Evolutionary conservation across 805 yeast genomes (phyloP).

Genomic region (Wickerhamomyces queroliae): DNA sequence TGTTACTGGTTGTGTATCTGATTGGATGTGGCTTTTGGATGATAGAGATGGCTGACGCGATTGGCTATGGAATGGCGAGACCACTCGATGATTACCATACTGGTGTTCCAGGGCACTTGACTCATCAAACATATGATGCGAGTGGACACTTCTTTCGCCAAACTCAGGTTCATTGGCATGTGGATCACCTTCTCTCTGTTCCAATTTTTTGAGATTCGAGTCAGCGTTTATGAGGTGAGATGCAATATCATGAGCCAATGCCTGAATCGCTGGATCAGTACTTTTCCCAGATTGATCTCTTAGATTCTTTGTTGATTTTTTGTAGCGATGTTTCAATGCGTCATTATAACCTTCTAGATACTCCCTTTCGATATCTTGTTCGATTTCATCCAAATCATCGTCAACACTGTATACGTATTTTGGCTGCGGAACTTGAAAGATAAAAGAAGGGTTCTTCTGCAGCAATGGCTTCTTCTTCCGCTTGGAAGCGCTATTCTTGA

Average conservation of each 20-base stretch:
- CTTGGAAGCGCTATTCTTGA: conserved; percentile 1
- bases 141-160: not conserved
- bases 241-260: conserved; percentile 13
- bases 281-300: conserved; percentile 3
- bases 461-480: conserved; percentile 20
- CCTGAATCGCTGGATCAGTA: conserved; percentile 2
- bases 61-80: not conserved
- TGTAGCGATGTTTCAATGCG: conserved; percentile 49
- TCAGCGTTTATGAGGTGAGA: conserved; percentile 21
- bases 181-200: conserved; percentile 17
- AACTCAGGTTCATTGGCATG: conserved; percentile 2
- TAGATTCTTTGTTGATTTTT: conserved; percentile 22
- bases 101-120: conserved; percentile 4
- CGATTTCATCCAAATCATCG: conserved; percentile 72
- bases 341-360: conserved; percentile 72
- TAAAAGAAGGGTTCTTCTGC: conserved; percentile 16
- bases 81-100: not conserved
- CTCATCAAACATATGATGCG: not conserved
- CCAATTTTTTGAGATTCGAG: conserved; percentile 16
- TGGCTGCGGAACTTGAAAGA: conserved; percentile 6
- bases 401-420: conserved; percentile 65
- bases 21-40: not conserved
- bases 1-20: not conserved
- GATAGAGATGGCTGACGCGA: not conserved
- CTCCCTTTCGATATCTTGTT: conserved; percentile 49